These are phyloP conservation scores for Maudiozyma turicensis DNA, from an alignment of 805 yeast genomes.

Conservation along the genomic window DNA sequence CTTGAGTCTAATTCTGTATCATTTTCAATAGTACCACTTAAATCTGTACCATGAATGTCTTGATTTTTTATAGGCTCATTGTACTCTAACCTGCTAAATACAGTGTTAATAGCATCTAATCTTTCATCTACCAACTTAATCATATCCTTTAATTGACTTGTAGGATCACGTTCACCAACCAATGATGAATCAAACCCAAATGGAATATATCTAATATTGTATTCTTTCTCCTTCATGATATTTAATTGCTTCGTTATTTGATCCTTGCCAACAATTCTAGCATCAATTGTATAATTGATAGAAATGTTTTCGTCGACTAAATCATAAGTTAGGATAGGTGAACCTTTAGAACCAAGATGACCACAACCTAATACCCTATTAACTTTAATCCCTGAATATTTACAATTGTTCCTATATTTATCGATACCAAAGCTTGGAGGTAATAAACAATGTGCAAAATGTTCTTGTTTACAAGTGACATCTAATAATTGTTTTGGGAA, in stretches of 20 bases:
- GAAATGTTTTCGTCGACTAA: constrained; percentile 29
- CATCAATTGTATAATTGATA: constrained; percentile 43
- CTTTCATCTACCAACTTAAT: constrained; percentile 9
- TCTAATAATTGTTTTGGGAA: constrained; percentile 46
- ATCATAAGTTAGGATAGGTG: constrained; percentile 45
- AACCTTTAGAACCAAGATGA: constrained; percentile 38
- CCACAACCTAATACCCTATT: constrained; percentile 46
- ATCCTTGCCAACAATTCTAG: constrained; percentile 42
- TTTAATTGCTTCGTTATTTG: constrained; percentile 13
- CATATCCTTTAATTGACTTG: constrained; percentile 8
- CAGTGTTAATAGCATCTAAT: constrained; percentile 6
- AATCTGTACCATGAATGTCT: constrained; percentile 21
- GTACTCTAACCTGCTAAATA: constrained; percentile 9
- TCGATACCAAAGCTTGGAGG: constrained; percentile 37
- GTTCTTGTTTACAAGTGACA: constrained; percentile 38
- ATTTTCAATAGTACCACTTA: constrained; percentile 21
- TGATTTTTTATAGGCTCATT: constrained; percentile 9
- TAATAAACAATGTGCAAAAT: constrained; percentile 22
- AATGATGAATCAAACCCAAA: constrained; percentile 14
- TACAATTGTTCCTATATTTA: constrained; percentile 17
- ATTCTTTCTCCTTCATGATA: constrained; percentile 16
- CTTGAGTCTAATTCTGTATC: constrained; percentile 13
- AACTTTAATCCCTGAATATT: constrained; percentile 18
- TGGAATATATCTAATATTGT: constrained; percentile 23
- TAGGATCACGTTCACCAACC: constrained; percentile 7